A percentile compares a stretch with the other conserved stretches of the same genome.
Evolutionary conservation across 2,329 filamentous ascomycete genomes (phyloP).

Genomic region (Arthroderma sp.): DNA sequence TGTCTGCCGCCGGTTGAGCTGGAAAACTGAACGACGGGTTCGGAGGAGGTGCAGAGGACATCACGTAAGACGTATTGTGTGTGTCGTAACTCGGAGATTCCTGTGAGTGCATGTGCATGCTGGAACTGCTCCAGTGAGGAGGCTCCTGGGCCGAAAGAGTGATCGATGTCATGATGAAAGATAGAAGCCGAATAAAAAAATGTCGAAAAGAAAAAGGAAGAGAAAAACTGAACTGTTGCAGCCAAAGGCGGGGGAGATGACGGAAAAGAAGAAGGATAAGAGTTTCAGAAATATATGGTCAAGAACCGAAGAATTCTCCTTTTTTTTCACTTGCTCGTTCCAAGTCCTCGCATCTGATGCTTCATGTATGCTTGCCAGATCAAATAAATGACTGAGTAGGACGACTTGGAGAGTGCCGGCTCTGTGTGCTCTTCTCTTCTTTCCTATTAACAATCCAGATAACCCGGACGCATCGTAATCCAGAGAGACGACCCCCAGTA

Average conservation of each 20-base stretch:
- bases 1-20: not conserved
- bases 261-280: not conserved
- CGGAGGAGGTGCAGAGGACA: not conserved
- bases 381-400: not conserved
- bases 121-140: not conserved
- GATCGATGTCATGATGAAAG: not conserved
- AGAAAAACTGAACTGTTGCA: not conserved
- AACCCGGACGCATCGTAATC: not conserved
- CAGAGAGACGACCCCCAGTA: not conserved
- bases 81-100: not conserved
- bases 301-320: constrained; percentile 4
- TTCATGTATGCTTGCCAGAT: not conserved
- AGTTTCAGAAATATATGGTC: not conserved
- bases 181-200: not conserved
- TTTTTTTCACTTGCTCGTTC: not conserved
- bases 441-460: not conserved
- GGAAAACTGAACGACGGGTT: not conserved
- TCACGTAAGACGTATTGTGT: not conserved
- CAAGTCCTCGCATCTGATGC: not conserved
- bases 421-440: not conserved
- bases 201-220: not conserved
- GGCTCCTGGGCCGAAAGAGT: not conserved
- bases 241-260: too few relatives aligned
- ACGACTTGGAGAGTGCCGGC: not conserved
- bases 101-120: not conserved